Conservation (phyloP, 2,329 filamentous ascomycete species). For the Emmonsia crescens region DNA sequence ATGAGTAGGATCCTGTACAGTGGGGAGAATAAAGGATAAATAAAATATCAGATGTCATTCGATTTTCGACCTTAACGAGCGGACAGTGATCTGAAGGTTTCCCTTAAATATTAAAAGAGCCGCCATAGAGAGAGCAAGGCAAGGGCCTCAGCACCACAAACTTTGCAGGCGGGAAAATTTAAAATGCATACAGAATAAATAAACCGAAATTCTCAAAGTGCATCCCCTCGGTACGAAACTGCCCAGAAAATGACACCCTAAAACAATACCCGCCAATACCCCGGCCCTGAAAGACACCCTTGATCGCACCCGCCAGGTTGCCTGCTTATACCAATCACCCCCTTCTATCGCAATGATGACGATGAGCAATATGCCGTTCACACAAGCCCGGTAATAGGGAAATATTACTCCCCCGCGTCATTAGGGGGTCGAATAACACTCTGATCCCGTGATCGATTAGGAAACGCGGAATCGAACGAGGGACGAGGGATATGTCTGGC, state of each 20-base stretch:
- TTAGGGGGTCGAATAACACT: not conserved
- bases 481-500: not conserved
- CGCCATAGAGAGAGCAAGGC: not conserved
- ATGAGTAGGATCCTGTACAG: not conserved
- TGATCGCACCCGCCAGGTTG: not conserved
- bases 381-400: not conserved
- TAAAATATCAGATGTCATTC: not conserved
- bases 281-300: not conserved
- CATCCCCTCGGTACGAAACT: not conserved
- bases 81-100: not conserved
- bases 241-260: not conserved
- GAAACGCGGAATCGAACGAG: not conserved
- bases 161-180: not conserved
- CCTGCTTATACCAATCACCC: not conserved
- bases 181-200: not conserved
- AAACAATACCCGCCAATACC: not conserved
- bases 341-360: not conserved
- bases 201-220: not conserved
- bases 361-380: not conserved
- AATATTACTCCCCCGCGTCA: not conserved
- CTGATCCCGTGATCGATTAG: not conserved
- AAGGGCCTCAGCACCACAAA: not conserved
- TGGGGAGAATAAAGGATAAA: not conserved
- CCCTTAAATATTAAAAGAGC: not conserved
- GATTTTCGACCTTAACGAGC: not conserved